Base-by-base conservation (phyloP, 2,329 filamentous ascomycete genomes). In the Orbilia brochopaga region DNA sequence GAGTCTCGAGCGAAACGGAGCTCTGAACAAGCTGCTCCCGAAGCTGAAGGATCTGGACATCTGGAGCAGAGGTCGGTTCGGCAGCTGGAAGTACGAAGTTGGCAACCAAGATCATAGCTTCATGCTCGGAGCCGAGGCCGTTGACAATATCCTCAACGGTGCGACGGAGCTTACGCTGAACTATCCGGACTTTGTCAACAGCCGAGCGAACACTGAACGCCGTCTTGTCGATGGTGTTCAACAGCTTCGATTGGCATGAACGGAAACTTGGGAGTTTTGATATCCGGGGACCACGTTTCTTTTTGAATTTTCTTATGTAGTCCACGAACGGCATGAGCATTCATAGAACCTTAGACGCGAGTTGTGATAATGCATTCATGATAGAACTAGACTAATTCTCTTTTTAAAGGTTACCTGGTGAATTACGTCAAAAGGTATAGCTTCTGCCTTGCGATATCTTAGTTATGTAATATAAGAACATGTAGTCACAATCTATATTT, bases 81-180 rank as follows among this genome's bases (percentile, higher is more conserved):
- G 94, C 78, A 93, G 89, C 84, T 99, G 94, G 94, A 86, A 91
- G 79, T 99, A 99, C 83, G 94, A 99, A 82, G 90, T 90, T 52
- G 73, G 67, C 21, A 74, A 74, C 51, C 74, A 73, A 35, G 92
- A 97, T 82, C 92, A 97, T 85, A 93, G 90, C 24, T 97, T 97
- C 82, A 97, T 97, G 92, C 84, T 96, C 74, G 92, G 92, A 79
- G 92, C 96, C 19, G 92, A 97, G 83, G 92, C 92, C 54, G 92
- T 87, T 42, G 92, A 97, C 82, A 87, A 91, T 83, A 91, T 96
- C 78, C 86, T 92, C 81, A 92, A 89, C 80, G 92, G 92, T 76
- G 88, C 90, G 40, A 90, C 92, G 51, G 92, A 97, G 85, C 83
- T 96, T 78, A 96, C 92, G 32, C 86, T 97, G 79, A 96, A 96